Conservation (phyloP, 139 green algal genomes). For the Ulvella scutata region DNA sequence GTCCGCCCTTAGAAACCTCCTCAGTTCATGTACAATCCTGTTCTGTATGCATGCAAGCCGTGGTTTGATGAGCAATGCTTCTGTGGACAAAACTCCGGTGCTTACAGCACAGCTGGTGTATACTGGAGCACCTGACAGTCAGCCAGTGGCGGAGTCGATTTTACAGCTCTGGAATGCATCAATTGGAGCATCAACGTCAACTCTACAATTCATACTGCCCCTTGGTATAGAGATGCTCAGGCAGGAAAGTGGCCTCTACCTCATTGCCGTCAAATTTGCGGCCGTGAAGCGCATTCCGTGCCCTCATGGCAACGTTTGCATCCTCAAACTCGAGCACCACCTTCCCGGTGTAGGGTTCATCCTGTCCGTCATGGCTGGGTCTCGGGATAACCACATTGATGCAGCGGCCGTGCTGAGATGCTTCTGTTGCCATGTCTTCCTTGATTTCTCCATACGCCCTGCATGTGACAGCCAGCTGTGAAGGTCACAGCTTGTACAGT, state of each 20-base stretch:
- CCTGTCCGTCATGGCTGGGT: background rate
- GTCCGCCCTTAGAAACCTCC: no score
- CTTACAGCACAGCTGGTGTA: no score
- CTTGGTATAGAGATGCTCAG: conserved; percentile 37
- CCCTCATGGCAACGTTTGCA: conserved; percentile 29
- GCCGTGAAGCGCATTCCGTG: conserved; percentile 64
- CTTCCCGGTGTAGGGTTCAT: conserved; percentile 5
- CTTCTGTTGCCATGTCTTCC: background rate
- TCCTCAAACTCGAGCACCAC: conserved; percentile 71
- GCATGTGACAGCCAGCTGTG: background rate
- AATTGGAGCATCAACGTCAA: no score
- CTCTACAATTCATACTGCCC: conserved; percentile 11
- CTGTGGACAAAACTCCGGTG: no score
- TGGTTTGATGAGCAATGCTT: no score
- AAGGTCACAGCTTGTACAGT: no score
- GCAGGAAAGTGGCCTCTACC: conserved; percentile 55
- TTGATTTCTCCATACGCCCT: background rate
- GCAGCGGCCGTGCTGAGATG: background rate
- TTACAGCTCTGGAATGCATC: no score
- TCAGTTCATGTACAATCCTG: no score
- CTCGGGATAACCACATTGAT: background rate
- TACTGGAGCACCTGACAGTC: no score
- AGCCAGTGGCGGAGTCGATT: no score
- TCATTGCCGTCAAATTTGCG: conserved; percentile 65
- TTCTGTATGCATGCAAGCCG: no score